Evolutionary conservation across 2,329 filamentous ascomycete species (phyloP), one percentile per base, ranked within the genome.

Genomic region (Dissoconium aciculare): DNA sequence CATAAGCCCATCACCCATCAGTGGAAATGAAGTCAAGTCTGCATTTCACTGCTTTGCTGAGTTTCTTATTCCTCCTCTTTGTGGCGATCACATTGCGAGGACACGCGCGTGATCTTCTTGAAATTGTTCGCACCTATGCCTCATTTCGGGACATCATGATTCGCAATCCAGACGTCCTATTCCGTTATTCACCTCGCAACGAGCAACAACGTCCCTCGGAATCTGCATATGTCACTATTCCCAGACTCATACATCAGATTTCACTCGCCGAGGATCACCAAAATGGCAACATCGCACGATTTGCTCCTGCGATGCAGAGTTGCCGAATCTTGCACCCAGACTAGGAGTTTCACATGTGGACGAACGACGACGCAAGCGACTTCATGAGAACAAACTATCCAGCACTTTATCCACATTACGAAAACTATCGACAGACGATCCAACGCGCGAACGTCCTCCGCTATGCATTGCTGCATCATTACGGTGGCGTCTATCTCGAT

Each of bases 371-470:
- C 19, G 41, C 37, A 11, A 38, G 36, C 8, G 26, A 24, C 5
- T 48, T 48, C 34, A 42, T 50, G 15, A 16, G n/a, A 15, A 28
- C 38, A 12, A 30, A 45, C 30, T 48, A 48, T 17, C 46, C 46
- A 13, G 30, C 36, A 5, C 34, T 50, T 14, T 24, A 36, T n/a
- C 36, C 39, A 3, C 42, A 42, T 15, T 50, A 48, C 37, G 8
- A 24, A 6, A 26, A 28, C 25, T 50, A 50, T 30, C 16, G 21
- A 6, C 46, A 50, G 17, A 47, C 39, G 14, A 46, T 50, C 21
- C 45, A 48, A 27, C 45, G 46, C 24, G 43, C 45, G 4, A 50
- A 50, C 30, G 39, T 50, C 17, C 37, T 50, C 4, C 45, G 46
- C 10, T 48, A 48, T 25, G 44, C 46, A 2, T 33, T 50, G 0